Percentiles rank a stretch among this genome's conserved stretches.
Evolutionary conservation across 768 basidiomycete species (phyloP).

Genomic region (Scleroderma bovista): DNA sequence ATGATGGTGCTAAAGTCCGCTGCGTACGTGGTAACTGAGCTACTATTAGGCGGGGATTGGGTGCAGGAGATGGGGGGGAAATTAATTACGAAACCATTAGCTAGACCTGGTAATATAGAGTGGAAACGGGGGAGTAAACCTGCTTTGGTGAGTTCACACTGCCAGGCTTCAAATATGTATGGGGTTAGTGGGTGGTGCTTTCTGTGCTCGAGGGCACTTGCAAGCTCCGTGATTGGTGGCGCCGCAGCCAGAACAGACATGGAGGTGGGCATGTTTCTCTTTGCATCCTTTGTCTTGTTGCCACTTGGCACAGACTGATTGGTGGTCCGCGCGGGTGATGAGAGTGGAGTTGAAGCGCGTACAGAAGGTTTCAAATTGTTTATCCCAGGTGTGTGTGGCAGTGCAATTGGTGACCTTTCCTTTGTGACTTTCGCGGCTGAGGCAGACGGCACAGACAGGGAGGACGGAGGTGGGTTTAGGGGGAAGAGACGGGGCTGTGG

Average conservation of each 20-base stretch:
- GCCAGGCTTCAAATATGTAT: constrained; percentile 11
- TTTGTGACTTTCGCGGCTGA: background rate
- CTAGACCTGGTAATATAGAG: background rate
- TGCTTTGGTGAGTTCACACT: background rate
- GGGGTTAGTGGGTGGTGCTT: constrained; percentile 24
- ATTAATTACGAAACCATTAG: constrained; percentile 4
- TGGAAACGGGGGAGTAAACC: background rate
- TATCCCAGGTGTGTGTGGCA: background rate
- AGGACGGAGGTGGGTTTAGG: background rate
- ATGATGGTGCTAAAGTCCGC: background rate
- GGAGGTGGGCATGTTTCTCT: constrained; percentile 19
- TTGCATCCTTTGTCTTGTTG: constrained; percentile 25
- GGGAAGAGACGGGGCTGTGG: no score
- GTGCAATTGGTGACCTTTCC: no score
- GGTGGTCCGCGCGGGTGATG: constrained; percentile 9
- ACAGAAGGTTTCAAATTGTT: background rate
- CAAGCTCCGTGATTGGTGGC: constrained; percentile 33
- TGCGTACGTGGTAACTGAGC: background rate
- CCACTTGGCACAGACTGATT: constrained; percentile 32
- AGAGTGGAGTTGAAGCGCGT: background rate
- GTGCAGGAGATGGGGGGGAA: background rate
- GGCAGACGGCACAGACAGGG: background rate
- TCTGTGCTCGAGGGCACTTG: constrained; percentile 32
- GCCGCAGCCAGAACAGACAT: constrained; percentile 42
- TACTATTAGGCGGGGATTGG: constrained; percentile 9